Evolutionary conservation across 192 early-diverging fungal genomes (phyloP).

Genomic region (Gigaspora rosea): DNA sequence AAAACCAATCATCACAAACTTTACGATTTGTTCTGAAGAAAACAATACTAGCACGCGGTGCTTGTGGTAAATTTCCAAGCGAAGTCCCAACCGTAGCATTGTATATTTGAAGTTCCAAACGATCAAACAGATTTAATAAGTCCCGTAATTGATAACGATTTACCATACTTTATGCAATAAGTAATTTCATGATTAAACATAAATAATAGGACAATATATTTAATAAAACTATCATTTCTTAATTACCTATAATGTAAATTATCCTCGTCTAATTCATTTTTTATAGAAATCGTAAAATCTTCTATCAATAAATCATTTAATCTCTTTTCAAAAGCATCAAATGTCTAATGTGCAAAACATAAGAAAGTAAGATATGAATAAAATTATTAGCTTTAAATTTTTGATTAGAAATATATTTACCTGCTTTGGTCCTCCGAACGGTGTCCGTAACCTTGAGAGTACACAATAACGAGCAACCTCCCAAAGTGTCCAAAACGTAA

Average conservation of each 20-base stretch:
- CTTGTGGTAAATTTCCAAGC: conserved; percentile 53
- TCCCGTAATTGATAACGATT: conserved; percentile 40
- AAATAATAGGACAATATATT: background rate
- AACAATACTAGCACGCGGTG: conserved; percentile 60
- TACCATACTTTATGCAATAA: background rate
- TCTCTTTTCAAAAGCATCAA: conserved; percentile 53
- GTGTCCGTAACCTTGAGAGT: conserved; percentile 69
- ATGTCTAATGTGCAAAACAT: conserved; percentile 40
- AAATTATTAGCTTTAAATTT: background rate
- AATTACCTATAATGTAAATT: conserved; percentile 6
- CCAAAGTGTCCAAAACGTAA: conserved; percentile 75
- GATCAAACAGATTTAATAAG: conserved; percentile 62
- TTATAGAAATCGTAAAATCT: background rate
- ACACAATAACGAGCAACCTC: conserved; percentile 74
- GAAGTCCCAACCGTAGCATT: conserved; percentile 64
- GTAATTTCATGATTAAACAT: background rate
- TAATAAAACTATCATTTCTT: background rate
- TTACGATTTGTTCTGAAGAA: conserved; percentile 76
- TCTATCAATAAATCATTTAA: conserved; percentile 39
- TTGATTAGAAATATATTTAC: conserved; percentile 25
- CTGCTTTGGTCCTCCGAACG: conserved; percentile 73
- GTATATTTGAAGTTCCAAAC: conserved; percentile 73
- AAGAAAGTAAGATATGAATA: background rate
- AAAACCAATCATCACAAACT: conserved; percentile 80
- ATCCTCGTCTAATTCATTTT: background rate